phyloP scores from a whole-genome alignment of 352 stramenopile species.

The Saprolegnia diclina region DNA sequence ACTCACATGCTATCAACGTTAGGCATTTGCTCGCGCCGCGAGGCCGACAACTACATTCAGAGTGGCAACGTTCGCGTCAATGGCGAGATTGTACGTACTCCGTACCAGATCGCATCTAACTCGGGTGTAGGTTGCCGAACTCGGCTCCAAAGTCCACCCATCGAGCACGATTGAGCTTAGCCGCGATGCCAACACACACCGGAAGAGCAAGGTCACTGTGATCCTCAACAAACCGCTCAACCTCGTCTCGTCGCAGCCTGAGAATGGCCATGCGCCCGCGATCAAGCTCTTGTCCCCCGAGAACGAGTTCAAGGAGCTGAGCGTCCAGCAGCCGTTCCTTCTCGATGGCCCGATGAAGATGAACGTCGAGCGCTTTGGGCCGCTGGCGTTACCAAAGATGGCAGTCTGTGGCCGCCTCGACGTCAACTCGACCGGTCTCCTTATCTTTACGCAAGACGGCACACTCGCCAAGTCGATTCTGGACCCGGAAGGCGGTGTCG shows the following conservation, averaged over 20 bases:
- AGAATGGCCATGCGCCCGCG: constrained; percentile 54
- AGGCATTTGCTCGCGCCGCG: constrained; percentile 71
- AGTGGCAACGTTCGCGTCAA: constrained; percentile 66
- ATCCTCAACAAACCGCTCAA: constrained; percentile 80
- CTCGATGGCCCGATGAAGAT: constrained; percentile 4
- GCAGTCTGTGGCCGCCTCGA: constrained; percentile 73
- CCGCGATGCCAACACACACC: constrained; percentile 58
- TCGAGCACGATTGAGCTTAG: constrained; percentile 57
- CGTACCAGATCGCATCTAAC: neutral
- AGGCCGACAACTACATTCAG: constrained; percentile 79
- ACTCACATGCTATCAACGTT: neutral
- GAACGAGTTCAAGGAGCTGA: constrained; percentile 72
- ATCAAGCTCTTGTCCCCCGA: constrained; percentile 68
- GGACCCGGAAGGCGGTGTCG: constrained; percentile 57
- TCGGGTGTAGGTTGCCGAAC: constrained; percentile 33
- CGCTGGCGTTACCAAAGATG: constrained; percentile 70
- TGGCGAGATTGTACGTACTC: constrained; percentile 29
- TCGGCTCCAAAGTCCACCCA: constrained; percentile 63
- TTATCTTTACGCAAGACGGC: constrained; percentile 80
- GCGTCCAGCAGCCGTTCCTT: constrained; percentile 36
- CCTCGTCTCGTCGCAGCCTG: constrained; percentile 73
- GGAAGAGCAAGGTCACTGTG: constrained; percentile 72
- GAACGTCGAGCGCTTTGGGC: constrained; percentile 33
- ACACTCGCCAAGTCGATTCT: constrained; percentile 67
- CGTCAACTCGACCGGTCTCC: constrained; percentile 74